Evolutionary conservation across 768 basidiomycete species (phyloP), one percentile per base, ranked within the genome.

Genomic region (Termitomyces titanicus): DNA sequence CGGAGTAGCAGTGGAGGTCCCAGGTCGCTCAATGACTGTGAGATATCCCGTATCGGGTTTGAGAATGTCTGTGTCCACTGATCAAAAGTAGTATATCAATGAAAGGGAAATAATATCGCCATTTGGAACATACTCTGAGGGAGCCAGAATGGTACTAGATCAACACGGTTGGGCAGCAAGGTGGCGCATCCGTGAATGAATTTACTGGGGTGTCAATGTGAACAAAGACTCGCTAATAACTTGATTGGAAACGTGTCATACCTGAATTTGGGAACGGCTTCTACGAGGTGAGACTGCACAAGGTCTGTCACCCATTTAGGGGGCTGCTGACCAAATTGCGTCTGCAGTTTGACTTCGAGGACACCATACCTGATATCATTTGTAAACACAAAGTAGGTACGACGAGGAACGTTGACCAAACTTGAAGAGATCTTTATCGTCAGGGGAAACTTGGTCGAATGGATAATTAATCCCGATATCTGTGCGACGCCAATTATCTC

Each of bases 221-320:
- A 53, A 22, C 42, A 20, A 12, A 47, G 37, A 33, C 27, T 52
- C 22, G 15, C 46, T 29, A 24, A 54, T 43, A 10, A 20, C 7
- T 18, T 29, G 29, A 34, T 20, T 18, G 31, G 31, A 24, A 11
- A 43, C 31, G 15, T 13, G 37, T 65, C 74, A 70, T 75, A 81
- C 91, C 88, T 90, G 79, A 98, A 98, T 74, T 98, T 98, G 33
- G 97, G 97, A 1, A 99, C 93, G 12, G 95, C 94, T 70, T 98
- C 97, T 17, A 98, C 96, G 6, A 98, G 74, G 71, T 98, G 94
- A 27, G 91, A 93, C 63, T 89, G 85, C 22, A 98, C 94, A n/a
- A 99, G 83, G 53, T 98, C 96, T 6, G 86, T 85, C 17, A 98
- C 93, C 97, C 97, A 99, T 66, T 88, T 77, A 0, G 96, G 96